Evolutionary conservation across 805 yeast species (phyloP).

Genomic region (Brettanomyces nanus): DNA sequence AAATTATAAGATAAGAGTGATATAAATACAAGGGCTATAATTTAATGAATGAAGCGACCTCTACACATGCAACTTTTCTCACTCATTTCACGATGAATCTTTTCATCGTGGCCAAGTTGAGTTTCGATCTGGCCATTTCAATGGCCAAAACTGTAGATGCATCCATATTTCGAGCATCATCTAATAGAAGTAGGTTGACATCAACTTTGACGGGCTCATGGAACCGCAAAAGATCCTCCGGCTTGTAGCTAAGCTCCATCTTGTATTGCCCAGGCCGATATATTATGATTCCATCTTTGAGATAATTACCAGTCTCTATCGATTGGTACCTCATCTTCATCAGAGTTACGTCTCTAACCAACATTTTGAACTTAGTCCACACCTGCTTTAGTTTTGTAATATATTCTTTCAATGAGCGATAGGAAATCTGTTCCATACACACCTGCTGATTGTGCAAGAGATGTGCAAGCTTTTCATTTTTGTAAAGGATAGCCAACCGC

Average conservation of each 20-base stretch:
- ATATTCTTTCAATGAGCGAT: slow-evolving; percentile 6
- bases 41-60: too few relatives aligned
- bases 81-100: slow-evolving; percentile 1
- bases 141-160: background rate
- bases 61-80: too few relatives aligned
- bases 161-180: background rate
- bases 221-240: slow-evolving; percentile 7
- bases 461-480: slow-evolving; percentile 2
- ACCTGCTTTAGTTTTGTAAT: slow-evolving; percentile 1
- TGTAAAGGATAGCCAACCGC: background rate
- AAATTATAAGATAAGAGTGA: too few relatives aligned
- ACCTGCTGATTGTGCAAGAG: slow-evolving; percentile 3
- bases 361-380: slow-evolving; percentile 5
- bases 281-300: background rate
- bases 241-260: slow-evolving; percentile 5
- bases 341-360: slow-evolving; percentile 8
- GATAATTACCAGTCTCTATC: background rate
- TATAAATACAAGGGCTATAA: too few relatives aligned
- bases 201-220: slow-evolving; percentile 4
- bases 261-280: slow-evolving; percentile 6
- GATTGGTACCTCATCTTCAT: slow-evolving; percentile 5
- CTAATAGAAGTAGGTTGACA: background rate
- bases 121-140: background rate
- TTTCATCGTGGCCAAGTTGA: background rate
- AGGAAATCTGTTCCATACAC: background rate